Evolutionary conservation across 495 filamentous ascomycete genomes (phyloP).

Genomic region (Halenospora varia): DNA sequence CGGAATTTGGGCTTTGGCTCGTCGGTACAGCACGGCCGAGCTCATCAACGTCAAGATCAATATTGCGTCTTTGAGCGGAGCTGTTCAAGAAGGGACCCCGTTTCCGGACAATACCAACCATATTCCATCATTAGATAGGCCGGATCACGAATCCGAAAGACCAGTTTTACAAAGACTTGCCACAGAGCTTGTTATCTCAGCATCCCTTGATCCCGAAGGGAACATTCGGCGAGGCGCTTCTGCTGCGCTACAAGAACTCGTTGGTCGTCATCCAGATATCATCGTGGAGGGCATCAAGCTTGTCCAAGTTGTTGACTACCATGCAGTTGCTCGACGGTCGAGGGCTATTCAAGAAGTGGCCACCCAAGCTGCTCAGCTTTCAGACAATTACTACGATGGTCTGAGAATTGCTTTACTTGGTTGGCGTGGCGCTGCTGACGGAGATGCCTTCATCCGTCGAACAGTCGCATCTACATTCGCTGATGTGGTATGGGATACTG

Average conservation of each 20-base stretch:
- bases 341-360: slow-evolving; percentile 76
- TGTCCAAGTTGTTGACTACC: slow-evolving; percentile 89
- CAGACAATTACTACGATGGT: slow-evolving; percentile 63
- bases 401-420: slow-evolving; percentile 67
- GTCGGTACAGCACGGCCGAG: slow-evolving; percentile 80
- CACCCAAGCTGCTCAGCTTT: slow-evolving; percentile 57
- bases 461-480: slow-evolving; percentile 69
- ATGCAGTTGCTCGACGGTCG: slow-evolving; percentile 81
- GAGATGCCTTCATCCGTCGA: slow-evolving; percentile 67
- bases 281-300: slow-evolving; percentile 76
- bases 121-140: slow-evolving; percentile 15
- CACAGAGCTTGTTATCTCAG: slow-evolving; percentile 71
- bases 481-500: slow-evolving; percentile 29
- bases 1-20: slow-evolving; percentile 87
- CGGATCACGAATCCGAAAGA: too few relatives aligned
- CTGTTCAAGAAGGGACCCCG: slow-evolving; percentile 5
- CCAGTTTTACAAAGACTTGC: slow-evolving; percentile 72
- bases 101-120: slow-evolving; percentile 20
- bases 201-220: slow-evolving; percentile 83
- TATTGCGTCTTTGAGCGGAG: slow-evolving; percentile 21
- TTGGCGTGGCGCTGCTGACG: slow-evolving; percentile 82
- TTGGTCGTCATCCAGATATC: slow-evolving; percentile 85
- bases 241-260: slow-evolving; percentile 89
- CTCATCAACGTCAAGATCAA: slow-evolving; percentile 56
- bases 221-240: slow-evolving; percentile 92